Conservation (phyloP, 176 grass and related monocot genomes). For the Canna indica region DNA sequence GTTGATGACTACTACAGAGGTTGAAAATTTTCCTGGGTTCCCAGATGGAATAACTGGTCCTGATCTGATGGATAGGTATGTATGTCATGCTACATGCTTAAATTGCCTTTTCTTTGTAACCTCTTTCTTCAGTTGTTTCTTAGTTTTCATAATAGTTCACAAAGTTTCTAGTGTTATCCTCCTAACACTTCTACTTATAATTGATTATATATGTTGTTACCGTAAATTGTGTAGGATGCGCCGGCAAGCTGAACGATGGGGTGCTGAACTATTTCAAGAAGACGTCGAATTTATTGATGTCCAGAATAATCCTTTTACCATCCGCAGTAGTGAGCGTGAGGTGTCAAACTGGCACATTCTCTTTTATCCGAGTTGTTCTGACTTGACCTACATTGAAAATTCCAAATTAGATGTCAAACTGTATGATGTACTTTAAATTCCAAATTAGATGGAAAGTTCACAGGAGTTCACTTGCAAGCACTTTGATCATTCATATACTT, state of each 20-base stretch:
- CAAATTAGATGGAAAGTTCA: background rate
- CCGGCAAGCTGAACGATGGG: slow-evolving; percentile 89
- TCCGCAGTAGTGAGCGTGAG: slow-evolving; percentile 76
- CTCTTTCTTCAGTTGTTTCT: slow-evolving; percentile 1
- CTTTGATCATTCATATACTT: too few relatives aligned
- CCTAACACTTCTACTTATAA: background rate
- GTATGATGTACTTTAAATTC: background rate
- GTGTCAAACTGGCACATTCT: slow-evolving; percentile 24
- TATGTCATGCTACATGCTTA: background rate
- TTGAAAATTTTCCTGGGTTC: slow-evolving; percentile 96
- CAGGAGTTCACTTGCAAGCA: too few relatives aligned
- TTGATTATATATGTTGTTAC: background rate
- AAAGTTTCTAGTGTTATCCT: background rate
- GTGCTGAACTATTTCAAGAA: slow-evolving; percentile 81
- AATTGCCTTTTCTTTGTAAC: background rate
- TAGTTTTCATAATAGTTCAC: background rate
- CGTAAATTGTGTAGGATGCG: slow-evolving; percentile 46
- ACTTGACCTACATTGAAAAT: background rate
- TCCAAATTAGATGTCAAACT: background rate
- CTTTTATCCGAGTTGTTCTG: background rate
- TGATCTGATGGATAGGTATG: slow-evolving; percentile 95
- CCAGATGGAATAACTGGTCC: slow-evolving; percentile 87
- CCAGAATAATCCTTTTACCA: slow-evolving; percentile 57
- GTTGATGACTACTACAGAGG: slow-evolving; percentile 96
- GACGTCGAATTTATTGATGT: slow-evolving; percentile 93